phyloP scores from a whole-genome alignment of 306 rosid genomes.

The Quillaja saponaria region DNA sequence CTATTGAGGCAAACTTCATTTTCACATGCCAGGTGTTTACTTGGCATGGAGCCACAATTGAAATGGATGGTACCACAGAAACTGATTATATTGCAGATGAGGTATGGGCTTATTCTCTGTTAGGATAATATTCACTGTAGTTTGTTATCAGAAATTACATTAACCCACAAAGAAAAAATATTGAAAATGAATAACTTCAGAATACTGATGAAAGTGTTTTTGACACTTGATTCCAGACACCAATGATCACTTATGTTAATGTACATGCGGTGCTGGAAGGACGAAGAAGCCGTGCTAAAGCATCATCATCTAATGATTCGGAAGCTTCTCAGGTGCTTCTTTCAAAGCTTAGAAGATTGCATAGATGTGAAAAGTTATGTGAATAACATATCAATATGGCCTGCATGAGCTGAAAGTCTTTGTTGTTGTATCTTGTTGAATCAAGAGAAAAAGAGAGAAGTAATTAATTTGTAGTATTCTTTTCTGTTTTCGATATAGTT shows the following conservation, averaged over 20 bases:
- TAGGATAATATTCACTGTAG: not conserved
- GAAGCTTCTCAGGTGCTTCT: slow-evolving; percentile 57
- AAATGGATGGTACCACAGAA: slow-evolving; percentile 88
- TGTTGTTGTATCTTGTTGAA: no score
- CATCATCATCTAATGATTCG: slow-evolving; percentile 56
- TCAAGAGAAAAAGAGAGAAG: no score
- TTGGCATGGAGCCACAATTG: slow-evolving; percentile 93
- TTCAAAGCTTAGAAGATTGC: no score
- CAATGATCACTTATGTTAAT: slow-evolving; percentile 89
- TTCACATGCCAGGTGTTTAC: slow-evolving; percentile 63
- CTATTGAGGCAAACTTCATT: not conserved
- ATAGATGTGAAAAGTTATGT: no score
- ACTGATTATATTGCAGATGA: slow-evolving; percentile 89
- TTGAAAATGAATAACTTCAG: not conserved
- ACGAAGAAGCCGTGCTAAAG: slow-evolving; percentile 79
- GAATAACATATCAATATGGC: no score
- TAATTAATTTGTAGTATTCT: no score
- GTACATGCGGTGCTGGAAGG: slow-evolving; percentile 86
- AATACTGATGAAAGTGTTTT: slow-evolving; percentile 21
- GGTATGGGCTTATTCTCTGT: slow-evolving; percentile 39
- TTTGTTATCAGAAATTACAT: no score
- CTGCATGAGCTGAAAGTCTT: no score
- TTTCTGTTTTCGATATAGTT: no score
- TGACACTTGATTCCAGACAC: slow-evolving; percentile 57
- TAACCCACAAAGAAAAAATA: no score